These are phyloP conservation scores for Camellia sinensis DNA, from an alignment of 148 eudicot genomes.

Conservation along the genomic window DNA sequence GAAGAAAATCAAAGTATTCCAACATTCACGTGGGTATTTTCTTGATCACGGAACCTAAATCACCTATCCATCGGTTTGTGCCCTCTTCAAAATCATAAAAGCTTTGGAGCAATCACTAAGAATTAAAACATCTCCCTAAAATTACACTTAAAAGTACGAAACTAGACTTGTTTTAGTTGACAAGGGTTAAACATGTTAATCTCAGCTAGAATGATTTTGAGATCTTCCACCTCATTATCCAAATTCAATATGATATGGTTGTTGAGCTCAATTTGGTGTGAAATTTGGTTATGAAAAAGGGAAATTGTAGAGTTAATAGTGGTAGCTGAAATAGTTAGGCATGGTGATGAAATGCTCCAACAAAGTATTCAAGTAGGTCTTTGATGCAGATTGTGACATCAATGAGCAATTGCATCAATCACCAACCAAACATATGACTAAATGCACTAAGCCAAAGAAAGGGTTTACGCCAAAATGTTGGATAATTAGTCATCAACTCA, in stretches of 20 bases:
- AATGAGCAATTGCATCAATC: neutral
- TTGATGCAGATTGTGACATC: conserved; percentile 2
- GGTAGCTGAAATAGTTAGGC: neutral
- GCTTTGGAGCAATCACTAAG: neutral
- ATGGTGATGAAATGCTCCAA: conserved; percentile 1
- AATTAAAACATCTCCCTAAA: neutral
- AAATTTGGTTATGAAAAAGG: neutral
- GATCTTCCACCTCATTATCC: neutral
- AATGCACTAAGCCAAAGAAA: too few species aligned
- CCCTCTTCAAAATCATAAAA: neutral
- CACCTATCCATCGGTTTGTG: too few species aligned
- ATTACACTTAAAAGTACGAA: neutral
- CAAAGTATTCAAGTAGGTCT: neutral
- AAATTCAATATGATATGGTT: neutral
- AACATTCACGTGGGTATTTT: conserved; percentile 8
- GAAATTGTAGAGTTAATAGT: neutral
- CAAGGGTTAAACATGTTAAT: neutral
- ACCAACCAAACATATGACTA: too few species aligned
- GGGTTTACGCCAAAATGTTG: neutral
- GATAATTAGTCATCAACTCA: neutral
- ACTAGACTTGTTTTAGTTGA: neutral
- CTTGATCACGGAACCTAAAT: conserved; percentile 12
- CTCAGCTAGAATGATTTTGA: neutral
- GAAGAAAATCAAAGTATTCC: neutral
- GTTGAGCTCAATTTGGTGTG: neutral